Conservation (phyloP, 257 asterid genomes). For the Jaltomata sinuosa region DNA sequence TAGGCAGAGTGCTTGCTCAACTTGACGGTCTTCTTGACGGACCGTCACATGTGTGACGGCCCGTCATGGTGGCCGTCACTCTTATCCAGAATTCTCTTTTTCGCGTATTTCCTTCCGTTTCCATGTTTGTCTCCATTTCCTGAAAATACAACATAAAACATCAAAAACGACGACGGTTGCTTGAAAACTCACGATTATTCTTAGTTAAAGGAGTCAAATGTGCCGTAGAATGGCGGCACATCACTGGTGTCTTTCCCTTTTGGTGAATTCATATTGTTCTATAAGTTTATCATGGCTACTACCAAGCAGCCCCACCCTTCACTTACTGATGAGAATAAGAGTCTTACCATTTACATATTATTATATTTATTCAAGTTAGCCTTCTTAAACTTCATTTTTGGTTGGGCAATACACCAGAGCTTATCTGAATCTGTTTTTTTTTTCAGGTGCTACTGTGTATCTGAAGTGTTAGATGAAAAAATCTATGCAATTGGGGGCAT, state of each 20-base stretch:
- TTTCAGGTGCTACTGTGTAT: constrained; percentile 60
- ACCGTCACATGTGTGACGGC: too few species aligned
- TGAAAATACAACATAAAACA: too few species aligned
- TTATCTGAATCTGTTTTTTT: not conserved
- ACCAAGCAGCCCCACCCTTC: not conserved
- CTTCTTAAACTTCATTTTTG: not conserved
- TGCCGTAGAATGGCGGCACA: too few species aligned
- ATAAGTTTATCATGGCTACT: not conserved
- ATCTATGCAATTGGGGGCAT: constrained; percentile 69
- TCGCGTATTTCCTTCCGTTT: too few species aligned
- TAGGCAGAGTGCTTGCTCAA: too few species aligned
- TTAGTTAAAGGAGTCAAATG: too few species aligned
- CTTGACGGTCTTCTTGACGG: too few species aligned
- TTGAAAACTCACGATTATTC: too few species aligned
- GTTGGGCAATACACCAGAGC: not conserved
- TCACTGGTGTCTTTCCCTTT: not conserved
- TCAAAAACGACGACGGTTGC: too few species aligned
- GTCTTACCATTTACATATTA: not conserved
- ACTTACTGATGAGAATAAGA: not conserved
- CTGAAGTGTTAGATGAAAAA: constrained; percentile 50
- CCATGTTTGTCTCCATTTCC: too few species aligned
- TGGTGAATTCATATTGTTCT: not conserved
- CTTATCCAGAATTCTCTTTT: too few species aligned
- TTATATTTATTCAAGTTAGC: not conserved
- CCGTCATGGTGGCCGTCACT: too few species aligned